Conservation (phyloP, 1,139 yeast species). For the Kodamaea suecica region DNA sequence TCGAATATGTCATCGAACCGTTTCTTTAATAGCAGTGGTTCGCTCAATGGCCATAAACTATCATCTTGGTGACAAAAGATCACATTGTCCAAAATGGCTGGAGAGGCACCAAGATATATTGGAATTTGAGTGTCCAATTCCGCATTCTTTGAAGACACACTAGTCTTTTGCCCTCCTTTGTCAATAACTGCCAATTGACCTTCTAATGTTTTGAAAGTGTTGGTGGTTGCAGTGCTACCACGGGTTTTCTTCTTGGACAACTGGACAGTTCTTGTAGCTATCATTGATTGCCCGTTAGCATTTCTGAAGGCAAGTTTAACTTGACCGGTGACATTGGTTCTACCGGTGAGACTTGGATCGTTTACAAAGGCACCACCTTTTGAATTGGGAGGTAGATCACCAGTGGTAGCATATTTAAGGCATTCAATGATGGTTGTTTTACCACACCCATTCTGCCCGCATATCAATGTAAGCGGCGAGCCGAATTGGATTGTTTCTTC, state of each 20-base stretch:
- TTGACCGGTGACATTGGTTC: conserved; percentile 80
- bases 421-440: conserved; percentile 97
- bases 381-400: conserved; percentile 92
- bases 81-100: conserved; percentile 85
- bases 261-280: conserved; percentile 82
- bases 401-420: conserved; percentile 89
- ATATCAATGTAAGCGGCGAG: conserved; percentile 85
- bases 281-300: conserved; percentile 74
- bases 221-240: conserved; percentile 26
- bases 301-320: conserved; percentile 83
- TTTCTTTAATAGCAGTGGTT: conserved; percentile 84
- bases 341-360: conserved; percentile 82
- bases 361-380: conserved; percentile 96
- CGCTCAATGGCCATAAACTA: conserved; percentile 93
- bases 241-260: conserved; percentile 54
- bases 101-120: conserved; percentile 78
- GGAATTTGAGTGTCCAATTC: conserved; percentile 87
- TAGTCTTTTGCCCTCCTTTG: conserved; percentile 58
- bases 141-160: conserved; percentile 78
- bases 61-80: conserved; percentile 98
- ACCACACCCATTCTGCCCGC: conserved; percentile 98
- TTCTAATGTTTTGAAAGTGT: conserved; percentile 85
- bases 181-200: conserved; percentile 75
- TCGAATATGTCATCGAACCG: conserved; percentile 96
- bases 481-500: conserved; percentile 89